These are phyloP conservation scores for Pythium insidiosum DNA, from an alignment of 352 stramenopile species.

Conservation along the genomic window DNA sequence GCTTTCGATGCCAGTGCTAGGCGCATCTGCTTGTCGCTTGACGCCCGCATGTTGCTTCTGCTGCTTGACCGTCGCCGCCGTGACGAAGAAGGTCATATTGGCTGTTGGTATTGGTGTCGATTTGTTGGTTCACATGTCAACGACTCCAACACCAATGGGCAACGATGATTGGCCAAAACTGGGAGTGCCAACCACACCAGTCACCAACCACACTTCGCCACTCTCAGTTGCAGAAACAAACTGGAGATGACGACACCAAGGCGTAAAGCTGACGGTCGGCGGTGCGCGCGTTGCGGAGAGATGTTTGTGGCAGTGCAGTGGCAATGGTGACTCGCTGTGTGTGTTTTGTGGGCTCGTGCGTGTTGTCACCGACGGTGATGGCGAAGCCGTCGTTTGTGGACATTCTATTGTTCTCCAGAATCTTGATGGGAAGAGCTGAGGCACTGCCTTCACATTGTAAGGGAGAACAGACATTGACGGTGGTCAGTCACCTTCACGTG, in stretches of 20 bases:
- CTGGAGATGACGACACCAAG: constrained; percentile 59
- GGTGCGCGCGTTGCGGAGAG: neutral
- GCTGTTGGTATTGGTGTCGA: constrained; percentile 8
- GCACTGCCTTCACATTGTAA: constrained; percentile 82
- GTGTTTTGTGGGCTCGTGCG: neutral
- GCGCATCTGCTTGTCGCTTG: constrained; percentile 19
- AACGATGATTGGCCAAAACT: no score
- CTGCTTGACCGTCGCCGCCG: constrained; percentile 22
- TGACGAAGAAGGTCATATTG: constrained; percentile 54
- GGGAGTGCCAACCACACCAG: no score
- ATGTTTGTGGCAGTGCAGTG: neutral
- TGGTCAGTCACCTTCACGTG: constrained; percentile 4
- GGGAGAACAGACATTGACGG: constrained; percentile 41
- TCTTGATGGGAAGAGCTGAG: constrained; percentile 75
- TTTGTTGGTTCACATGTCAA: neutral
- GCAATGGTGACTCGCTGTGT: neutral
- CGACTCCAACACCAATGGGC: neutral
- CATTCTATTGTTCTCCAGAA: constrained; percentile 48
- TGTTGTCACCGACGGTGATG: constrained; percentile 49
- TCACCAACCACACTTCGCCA: no score
- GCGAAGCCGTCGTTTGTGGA: constrained; percentile 37
- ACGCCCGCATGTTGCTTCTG: constrained; percentile 8
- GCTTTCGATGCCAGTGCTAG: constrained; percentile 10
- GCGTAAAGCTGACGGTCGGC: neutral
- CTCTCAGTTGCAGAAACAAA: no score